Percentiles rank a stretch among this genome's conserved stretches.
Conservation (phyloP, 352 stramenopile species). For the Phytophthora niederhauseri region DNA sequence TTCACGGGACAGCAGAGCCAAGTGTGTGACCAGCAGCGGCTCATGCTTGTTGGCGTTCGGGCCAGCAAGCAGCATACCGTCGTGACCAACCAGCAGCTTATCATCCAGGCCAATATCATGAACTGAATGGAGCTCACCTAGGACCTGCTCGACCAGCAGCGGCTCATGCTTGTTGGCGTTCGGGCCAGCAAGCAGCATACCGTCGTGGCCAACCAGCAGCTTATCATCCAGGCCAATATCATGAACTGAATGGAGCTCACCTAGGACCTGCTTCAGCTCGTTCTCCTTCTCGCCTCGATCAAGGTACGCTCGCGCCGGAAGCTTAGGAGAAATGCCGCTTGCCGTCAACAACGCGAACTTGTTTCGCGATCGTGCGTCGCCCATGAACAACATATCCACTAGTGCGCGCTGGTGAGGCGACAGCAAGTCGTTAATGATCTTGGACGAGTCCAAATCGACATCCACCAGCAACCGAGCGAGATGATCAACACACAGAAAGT, state of each 20-base stretch:
- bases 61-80: slow-evolving; percentile 94
- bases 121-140: slow-evolving; percentile 94
- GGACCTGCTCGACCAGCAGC: slow-evolving; percentile 92
- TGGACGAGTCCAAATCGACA: slow-evolving; percentile 95
- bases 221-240: slow-evolving; percentile 97
- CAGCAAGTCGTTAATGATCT: slow-evolving; percentile 96
- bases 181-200: slow-evolving; percentile 93
- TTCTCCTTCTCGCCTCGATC: slow-evolving; percentile 98
- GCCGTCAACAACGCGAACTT: slow-evolving; percentile 98
- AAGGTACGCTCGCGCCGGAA: slow-evolving; percentile 96
- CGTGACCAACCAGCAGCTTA: slow-evolving; percentile 94
- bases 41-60: slow-evolving; percentile 94
- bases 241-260: slow-evolving; percentile 95
- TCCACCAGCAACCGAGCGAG: slow-evolving; percentile 96
- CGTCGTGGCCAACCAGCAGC: slow-evolving; percentile 94
- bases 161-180: slow-evolving; percentile 94
- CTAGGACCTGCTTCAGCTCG: slow-evolving; percentile 96
- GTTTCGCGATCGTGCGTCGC: slow-evolving; percentile 93
- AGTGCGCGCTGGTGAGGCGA: slow-evolving; percentile 94
- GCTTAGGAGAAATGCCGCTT: slow-evolving; percentile 95
- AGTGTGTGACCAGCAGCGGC: slow-evolving; percentile 93
- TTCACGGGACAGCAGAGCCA: slow-evolving; percentile 92
- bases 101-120: slow-evolving; percentile 97
- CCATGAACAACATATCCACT: slow-evolving; percentile 96
- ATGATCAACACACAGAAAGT: slow-evolving; percentile 97